Evolutionary conservation across 495 filamentous ascomycete genomes (phyloP).

Genomic region (Collariella sp.): DNA sequence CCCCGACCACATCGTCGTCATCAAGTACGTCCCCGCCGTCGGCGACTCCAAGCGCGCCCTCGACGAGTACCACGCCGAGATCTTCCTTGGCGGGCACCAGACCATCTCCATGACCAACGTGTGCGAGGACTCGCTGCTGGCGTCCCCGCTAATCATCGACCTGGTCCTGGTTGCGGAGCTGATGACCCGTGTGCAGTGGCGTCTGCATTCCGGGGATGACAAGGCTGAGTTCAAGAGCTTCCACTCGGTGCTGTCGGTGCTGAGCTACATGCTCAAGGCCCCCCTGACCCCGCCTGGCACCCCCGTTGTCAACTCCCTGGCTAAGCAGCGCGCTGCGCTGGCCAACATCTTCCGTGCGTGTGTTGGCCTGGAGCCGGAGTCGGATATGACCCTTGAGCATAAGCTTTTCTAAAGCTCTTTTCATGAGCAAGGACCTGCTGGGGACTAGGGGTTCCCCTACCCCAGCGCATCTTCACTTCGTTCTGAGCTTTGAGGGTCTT

Average conservation of each 20-base stretch:
- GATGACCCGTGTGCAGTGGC: constrained; percentile 97
- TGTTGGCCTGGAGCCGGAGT: constrained; percentile 94
- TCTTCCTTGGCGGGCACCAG: constrained; percentile 98
- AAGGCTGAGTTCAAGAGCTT: constrained; percentile 76
- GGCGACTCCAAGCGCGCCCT: constrained; percentile 98
- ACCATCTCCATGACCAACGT: constrained; percentile 97
- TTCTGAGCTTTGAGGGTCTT: neutral
- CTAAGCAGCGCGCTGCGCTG: constrained; percentile 90
- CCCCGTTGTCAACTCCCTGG: constrained; percentile 90
- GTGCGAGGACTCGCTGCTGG: constrained; percentile 95
- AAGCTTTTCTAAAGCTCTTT: constrained; percentile 63
- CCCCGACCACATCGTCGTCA: constrained; percentile 82
- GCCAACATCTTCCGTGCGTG: constrained; percentile 99
- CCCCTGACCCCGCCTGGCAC: constrained; percentile 92
- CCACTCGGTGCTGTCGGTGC: constrained; percentile 93
- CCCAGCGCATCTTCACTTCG: neutral
- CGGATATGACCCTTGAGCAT: constrained; percentile 98
- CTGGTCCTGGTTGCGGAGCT: constrained; percentile 86
- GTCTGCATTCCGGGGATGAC: constrained; percentile 46
- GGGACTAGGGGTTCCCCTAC: neutral
- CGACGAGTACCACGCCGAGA: constrained; percentile 98
- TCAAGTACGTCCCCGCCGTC: constrained; percentile 99
- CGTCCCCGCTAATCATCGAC: constrained; percentile 97
- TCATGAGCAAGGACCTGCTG: neutral
- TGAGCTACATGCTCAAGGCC: constrained; percentile 99